Evolutionary conservation across 345 rosid species (phyloP), one percentile per base, ranked within the genome.

Genomic region (Cochlearia excelsa): DNA sequence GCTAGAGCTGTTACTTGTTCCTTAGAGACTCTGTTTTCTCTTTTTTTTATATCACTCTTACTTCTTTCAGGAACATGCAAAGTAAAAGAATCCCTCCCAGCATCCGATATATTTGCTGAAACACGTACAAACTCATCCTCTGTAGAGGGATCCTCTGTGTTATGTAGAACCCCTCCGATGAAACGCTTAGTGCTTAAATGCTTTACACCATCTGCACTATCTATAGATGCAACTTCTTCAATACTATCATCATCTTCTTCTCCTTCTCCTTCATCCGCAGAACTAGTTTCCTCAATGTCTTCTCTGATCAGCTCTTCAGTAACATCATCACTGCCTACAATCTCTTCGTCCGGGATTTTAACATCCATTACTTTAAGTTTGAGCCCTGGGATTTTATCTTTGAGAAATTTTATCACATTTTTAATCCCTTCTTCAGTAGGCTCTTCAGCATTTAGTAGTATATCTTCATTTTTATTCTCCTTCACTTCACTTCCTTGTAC

Each of bases 311-410:
- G 82, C 62, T 86, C 67, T 67, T 80, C 85, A 75, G 75, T 74
- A 68, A 76, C 30, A 34, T 85, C 77, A 61, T 83, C 90, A 51
- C 40, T 71, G 38, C 82, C 88, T 57, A 79, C 80, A 11, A 72
- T 73, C 60, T 62, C 81, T 69, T 79, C 90, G 34, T 69, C 83
- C 34, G 89, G 60, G 50, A 74, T 68, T 66, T 72, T 77, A 38
- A 83, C 65, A 54, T 92, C 82, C 89, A 78, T 81, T 55, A 84
- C 79, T 79, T 83, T 88, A 51, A 88, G 80, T 74, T 86, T 88
- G 60, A 93, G 57, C 66, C 93, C 99, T 7, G 99, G 95, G 74
- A 93, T 93, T 77, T 82, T 88, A 54, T 93, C 95, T 78, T 86
- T 93, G 35, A 93, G 86, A 80, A 83, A 93, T 41, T 88, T 86